Evolutionary conservation across 2,329 filamentous ascomycete species (phyloP).

Genomic region (Hymenoscyphus albidus): DNA sequence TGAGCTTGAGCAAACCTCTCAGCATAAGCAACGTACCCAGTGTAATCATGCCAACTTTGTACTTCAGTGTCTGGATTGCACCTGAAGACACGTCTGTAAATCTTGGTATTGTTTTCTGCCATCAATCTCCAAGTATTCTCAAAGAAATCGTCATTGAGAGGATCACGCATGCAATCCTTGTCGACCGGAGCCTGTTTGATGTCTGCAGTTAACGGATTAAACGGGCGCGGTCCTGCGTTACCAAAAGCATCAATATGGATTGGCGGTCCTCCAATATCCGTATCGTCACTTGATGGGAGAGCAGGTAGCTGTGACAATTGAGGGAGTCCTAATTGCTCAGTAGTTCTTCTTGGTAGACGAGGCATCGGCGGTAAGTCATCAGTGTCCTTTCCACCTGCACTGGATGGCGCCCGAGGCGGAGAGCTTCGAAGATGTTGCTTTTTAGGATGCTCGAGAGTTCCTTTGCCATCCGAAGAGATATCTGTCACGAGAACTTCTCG

Average conservation of each 20-base stretch:
- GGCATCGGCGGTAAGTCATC: slow-evolving; percentile 57
- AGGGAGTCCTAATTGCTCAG: slow-evolving; percentile 64
- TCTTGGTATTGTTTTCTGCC: slow-evolving; percentile 90
- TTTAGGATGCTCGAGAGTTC: slow-evolving; percentile 51
- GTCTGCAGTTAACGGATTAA: slow-evolving; percentile 59
- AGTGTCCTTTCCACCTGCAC: slow-evolving; percentile 37
- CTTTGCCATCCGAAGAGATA: slow-evolving; percentile 60
- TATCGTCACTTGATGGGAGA: slow-evolving; percentile 69
- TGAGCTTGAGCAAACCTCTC: slow-evolving; percentile 61
- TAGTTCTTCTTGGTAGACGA: slow-evolving; percentile 55
- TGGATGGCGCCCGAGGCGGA: slow-evolving; percentile 16
- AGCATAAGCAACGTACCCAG: slow-evolving; percentile 56
- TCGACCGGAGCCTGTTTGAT: slow-evolving; percentile 71
- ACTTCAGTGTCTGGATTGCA: slow-evolving; percentile 97
- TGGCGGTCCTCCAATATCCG: slow-evolving; percentile 76
- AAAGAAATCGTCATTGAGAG: slow-evolving; percentile 76
- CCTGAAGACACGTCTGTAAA: slow-evolving; percentile 89
- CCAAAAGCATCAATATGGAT: slow-evolving; percentile 51
- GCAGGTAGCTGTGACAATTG: slow-evolving; percentile 66
- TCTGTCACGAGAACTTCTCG: slow-evolving; percentile 69
- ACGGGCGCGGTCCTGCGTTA: slow-evolving; percentile 41
- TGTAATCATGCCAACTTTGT: slow-evolving; percentile 85
- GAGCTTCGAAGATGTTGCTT: slow-evolving; percentile 37
- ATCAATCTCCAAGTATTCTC: slow-evolving; percentile 83
- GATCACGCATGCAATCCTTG: slow-evolving; percentile 93